Evolutionary conservation across 2,329 filamentous ascomycete species (phyloP).

Genomic region (Fusarium verrucosum): DNA sequence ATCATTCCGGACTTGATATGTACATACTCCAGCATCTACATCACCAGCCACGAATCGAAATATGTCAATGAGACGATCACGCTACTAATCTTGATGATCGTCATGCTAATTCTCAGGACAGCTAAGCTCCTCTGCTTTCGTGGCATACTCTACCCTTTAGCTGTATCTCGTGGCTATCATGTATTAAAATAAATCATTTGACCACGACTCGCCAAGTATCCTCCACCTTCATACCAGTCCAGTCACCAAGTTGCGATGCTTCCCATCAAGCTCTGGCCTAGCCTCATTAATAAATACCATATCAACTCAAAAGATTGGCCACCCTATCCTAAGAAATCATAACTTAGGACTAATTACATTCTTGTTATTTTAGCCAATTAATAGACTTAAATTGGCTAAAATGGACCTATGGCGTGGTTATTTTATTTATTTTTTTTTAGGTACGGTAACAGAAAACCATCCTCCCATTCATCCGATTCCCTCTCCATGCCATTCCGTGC

Average conservation of each 20-base stretch:
- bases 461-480: constrained; percentile 19
- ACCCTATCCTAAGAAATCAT: too few species aligned
- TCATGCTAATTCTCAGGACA: not conserved
- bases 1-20: constrained; percentile 25
- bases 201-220: not conserved
- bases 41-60: constrained; percentile 9
- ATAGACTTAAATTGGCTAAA: too few species aligned
- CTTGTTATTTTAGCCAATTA: too few species aligned
- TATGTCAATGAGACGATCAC: not conserved
- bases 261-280: constrained; percentile 28
- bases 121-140: not conserved
- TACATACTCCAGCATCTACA: constrained; percentile 23
- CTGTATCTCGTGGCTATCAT: not conserved
- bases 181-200: not conserved
- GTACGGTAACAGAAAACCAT: not conserved
- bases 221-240: not conserved
- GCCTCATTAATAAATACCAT: constrained; percentile 1
- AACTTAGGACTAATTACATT: too few species aligned
- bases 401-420: too few species aligned
- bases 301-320: too few species aligned
- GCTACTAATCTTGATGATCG: not conserved
- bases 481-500: not conserved
- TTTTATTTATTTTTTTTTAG: too few species aligned
- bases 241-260: constrained; percentile 1
- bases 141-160: too few species aligned